Base-by-base conservation (phyloP, 179 eudicot genomes). In the Heliamphora pulchella region DNA sequence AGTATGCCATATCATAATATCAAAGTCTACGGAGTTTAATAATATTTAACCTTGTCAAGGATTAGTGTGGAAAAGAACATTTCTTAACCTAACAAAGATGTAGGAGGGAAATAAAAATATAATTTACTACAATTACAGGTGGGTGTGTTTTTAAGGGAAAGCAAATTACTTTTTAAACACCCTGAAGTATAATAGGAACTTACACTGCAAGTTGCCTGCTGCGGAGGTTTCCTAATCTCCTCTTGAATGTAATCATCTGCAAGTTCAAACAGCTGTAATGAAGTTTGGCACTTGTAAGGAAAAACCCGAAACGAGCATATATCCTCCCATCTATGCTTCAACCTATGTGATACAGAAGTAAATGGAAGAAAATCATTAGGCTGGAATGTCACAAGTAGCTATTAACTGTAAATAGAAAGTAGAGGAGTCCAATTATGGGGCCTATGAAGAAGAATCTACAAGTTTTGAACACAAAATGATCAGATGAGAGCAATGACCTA, bases 201-300 rank as follows among this genome's bases (percentile, higher is more conserved):
- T 83, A 94, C 98, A 71, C 84, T 84, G 86, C 98, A 93, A 83
- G 82, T 83, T 80, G 78, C 80, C 82, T 72, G 87, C 77, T 75
- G 83, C 3, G 89, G 80, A 66, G 91, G 88, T 77, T 88, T 94
- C 79, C 81, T 87, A 79, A 94, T 95, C 86, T 91, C 98, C 78
- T 92, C 80, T 80, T 95, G 95, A 84, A 95, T 89, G 86, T 89
- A 90, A 76, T 95, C 93, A 83, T 95, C 98, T 20, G 39, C 81
- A 82, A 95, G 92, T 84, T 95, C 98, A 86, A 83, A 89, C 79
- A 93, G 93, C 78, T 93, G 98, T 78, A 95, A 83, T 58, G 88
- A 86, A 81, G 83, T 84, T 84, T 90, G 97, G 80, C 87, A 85
- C 81, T 93, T 94, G 84, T 80, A 79, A 72, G 98, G 98, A 75